These are phyloP conservation scores for Barnettozyma pratensis DNA, from an alignment of 805 yeast genomes.

Conservation along the genomic window DNA sequence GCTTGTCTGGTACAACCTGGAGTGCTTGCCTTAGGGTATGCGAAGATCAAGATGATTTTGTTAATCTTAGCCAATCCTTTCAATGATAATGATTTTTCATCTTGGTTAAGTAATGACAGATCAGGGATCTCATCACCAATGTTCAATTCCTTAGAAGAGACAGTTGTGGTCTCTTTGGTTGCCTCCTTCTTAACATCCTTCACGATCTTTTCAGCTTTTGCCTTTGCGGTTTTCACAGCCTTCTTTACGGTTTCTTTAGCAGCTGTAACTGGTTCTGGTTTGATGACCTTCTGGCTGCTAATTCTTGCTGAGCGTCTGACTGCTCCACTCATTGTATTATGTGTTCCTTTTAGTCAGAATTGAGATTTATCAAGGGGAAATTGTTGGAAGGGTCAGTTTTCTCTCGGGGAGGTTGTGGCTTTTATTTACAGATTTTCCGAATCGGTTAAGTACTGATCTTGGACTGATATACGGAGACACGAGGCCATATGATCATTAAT, in stretches of 20 bases:
- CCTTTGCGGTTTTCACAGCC: constrained; percentile 19
- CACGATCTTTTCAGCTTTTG: not conserved
- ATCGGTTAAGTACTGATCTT: not conserved
- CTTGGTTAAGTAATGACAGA: constrained; percentile 59
- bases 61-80: constrained; percentile 35
- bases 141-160: constrained; percentile 24
- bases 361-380: too few species aligned
- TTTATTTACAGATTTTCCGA: constrained; percentile 8
- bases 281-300: constrained; percentile 19
- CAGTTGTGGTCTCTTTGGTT: not conserved
- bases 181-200: constrained; percentile 3
- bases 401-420: not conserved
- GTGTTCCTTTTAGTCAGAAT: not conserved
- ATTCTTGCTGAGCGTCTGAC: constrained; percentile 19
- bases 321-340: not conserved
- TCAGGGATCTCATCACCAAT: constrained; percentile 68
- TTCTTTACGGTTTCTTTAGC: constrained; percentile 5
- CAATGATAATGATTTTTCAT: constrained; percentile 55
- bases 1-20: constrained; percentile 98
- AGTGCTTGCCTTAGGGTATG: constrained; percentile 90
- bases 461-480: too few species aligned
- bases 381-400: not conserved
- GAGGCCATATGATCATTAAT: too few species aligned
- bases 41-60: constrained; percentile 50
- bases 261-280: constrained; percentile 12